A percentile compares a stretch with the other conserved stretches of the same genome.
Conservation (phyloP, 2,329 filamentous ascomycete genomes). For the Diaporthe nobilis region DNA sequence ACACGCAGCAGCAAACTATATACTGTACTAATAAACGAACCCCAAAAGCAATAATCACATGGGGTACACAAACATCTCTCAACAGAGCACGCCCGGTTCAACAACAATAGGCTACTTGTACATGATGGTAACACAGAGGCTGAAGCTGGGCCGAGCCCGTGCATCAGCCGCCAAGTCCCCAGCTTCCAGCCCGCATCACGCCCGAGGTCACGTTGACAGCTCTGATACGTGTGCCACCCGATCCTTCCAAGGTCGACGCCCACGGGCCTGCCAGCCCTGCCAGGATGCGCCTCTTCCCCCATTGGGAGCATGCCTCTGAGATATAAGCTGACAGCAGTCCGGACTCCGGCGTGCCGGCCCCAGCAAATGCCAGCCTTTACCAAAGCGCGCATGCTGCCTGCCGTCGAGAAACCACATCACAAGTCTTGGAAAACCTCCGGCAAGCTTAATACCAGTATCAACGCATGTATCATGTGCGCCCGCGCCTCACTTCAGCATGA, state of each 20-base stretch:
- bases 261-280: slow-evolving; percentile 2
- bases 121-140: slow-evolving; percentile 13
- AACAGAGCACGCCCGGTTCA: neutral
- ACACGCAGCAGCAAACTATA: neutral
- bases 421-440: neutral
- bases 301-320: neutral
- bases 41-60: neutral
- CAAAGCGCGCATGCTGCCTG: neutral
- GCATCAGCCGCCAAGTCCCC: slow-evolving; percentile 27
- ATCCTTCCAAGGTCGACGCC: slow-evolving; percentile 4
- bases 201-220: slow-evolving; percentile 22
- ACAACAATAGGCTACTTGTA: neutral
- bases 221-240: slow-evolving; percentile 22
- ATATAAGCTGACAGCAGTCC: slow-evolving; percentile 28
- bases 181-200: slow-evolving; percentile 21
- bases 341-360: slow-evolving; percentile 6
- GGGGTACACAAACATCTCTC: neutral
- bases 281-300: slow-evolving; percentile 6
- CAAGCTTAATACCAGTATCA: neutral
- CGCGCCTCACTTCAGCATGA: neutral
- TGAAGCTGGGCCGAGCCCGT: slow-evolving; percentile 6
- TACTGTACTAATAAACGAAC: neutral
- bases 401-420: neutral
- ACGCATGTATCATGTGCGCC: neutral
- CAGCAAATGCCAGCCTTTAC: neutral